Evolutionary conservation across 2,329 filamentous ascomycete species (phyloP), one percentile per base, ranked within the genome.

Genomic region (Phyllosticta capitalensis): DNA sequence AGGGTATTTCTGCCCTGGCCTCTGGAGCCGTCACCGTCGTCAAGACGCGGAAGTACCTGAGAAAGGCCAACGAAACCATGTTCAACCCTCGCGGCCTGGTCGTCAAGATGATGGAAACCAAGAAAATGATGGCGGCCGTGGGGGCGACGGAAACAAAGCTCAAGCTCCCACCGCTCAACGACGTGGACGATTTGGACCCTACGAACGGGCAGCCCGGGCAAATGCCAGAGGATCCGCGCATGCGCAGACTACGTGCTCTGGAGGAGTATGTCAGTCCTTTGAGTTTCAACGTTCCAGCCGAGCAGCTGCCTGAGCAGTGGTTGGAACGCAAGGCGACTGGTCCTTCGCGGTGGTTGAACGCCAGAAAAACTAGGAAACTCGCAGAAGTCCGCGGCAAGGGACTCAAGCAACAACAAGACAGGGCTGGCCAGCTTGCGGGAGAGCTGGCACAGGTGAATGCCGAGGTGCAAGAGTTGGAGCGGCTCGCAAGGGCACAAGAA

Each of bases 261-360:
- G 20, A 52, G 1, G 56, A 51, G 7, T 21, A 19, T 20, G 56
- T 58, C 20, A 12, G 28, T 28, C 49, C 19, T 21, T 9, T 57
- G 19, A 45, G 48, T 2, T 58, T 58, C 56, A 38, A 58, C 21
- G 56, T 58, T 28, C 56, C 56, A 17, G 28, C 14, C 4, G 30
- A 48, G 33, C 50, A 51, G 22, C 51, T 58, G 51, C 56, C 56
- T 0, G 22, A 22, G 6, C 22, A 20, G 10, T 51, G 33, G n/a
- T 22, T 58, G 33, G 53, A 54, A 50, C 56, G 56, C 33, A 54
- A 58, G 22, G 7, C 33, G 19, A 54, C 51, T 24, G 56, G 51
- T 10, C 56, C 56, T 24, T 49, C 33, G 33, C 56, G 52, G 17
- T 59, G 56, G 56, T 30, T 59, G 33, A 59, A 59, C 56, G 30